Base-by-base conservation (phyloP, 164 flowering plant species). In the Vitis rotundifolia region DNA sequence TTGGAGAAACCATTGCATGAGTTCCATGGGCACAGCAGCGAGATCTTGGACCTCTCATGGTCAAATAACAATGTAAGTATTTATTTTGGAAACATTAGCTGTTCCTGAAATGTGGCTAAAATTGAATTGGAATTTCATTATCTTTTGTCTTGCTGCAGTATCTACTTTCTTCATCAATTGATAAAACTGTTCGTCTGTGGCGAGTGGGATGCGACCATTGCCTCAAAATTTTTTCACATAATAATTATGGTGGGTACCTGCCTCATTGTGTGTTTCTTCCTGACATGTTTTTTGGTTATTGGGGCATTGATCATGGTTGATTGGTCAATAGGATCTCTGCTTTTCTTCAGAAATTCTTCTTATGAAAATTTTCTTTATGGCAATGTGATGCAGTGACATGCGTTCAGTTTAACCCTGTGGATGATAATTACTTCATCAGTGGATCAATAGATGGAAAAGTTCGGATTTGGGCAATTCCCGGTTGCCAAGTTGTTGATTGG, bases 371-470 rank as follows among this genome's bases (percentile, higher is more conserved):
- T 59, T 52, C 16, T 69, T 70, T 59, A 5, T 67, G 50, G 9
- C 69, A 29, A 71, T 73, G 50, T 71, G 55, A 57, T 87, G 78
- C 91, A 95, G 99, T 95, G 67, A 94, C 97, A 6, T 86, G 90
- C 64, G 81, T 87, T 64, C 92, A 95, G 71, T 93, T 95, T 75
- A 91, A 91, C 67, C 99, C 98, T 12, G 79, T 87, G 61, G 87
- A 94, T 72, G 94, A 94, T 52, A 82, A 90, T 75, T 83, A 79
- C 85, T 94, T 94, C 82, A 84, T 92, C 74, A 94, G 97, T 72
- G 98, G 99, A 59, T 94, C 98, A 31, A 87, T 94, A 58, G 97
- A 92, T 80, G 94, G 98, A 55, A 93, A 93, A 82, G 88, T 91
- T 29, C 96, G 98, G 37, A 88, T 91, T 47, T 94, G 98, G 98